Base-by-base conservation (phyloP, 1,139 yeast genomes). In the Protomyces gravidus region DNA sequence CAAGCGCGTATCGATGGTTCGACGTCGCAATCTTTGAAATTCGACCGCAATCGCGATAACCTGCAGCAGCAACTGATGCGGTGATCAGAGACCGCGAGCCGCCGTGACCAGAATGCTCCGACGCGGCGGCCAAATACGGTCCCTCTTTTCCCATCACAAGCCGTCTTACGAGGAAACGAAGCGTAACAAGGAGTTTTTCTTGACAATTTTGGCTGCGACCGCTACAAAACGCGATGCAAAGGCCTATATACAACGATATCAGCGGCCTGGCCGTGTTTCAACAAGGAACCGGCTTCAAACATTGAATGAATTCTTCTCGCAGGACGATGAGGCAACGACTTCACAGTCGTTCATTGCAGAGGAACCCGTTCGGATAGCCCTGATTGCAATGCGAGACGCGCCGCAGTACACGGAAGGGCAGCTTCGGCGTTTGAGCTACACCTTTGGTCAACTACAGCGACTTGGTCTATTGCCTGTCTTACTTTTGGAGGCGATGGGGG, bases 211-310 rank as follows among this genome's bases (percentile, higher is more conserved):
- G 53, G 76, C 79, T 64, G 80, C 86, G 5, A 82, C 86, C 13
- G 84, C 86, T 30, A 83, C 88, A 4, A 83, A 83, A 64, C 72
- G 88, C 57, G 87, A 83, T 66, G 86, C 87, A 3, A 75, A 75
- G 58, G 81, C 81, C 64, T 83, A 82, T 67, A 73, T 83, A 45
- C 73, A 75, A 46, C 79, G 79, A 65, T 83, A 26, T 59, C 63
- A 49, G 45, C 58, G 23, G 46, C 65, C 48, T 47, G 50, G 30
- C 15, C 45, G 32, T 46, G 40, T 79, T 76, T 61, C 65, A 23
- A 39, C 33, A 33, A 45, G 47, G 9, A 36, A 32, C 19, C 32
- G 36, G 27, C 36, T 45, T 3, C 36, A 46, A 21, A 23, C 51
- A 9, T 23, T 53, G 13, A 27, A 27, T 26, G 58, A 53, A 2